phyloP scores from a whole-genome alignment of 1,284 basidiomycete genomes.

The Fomes fomentarius region DNA sequence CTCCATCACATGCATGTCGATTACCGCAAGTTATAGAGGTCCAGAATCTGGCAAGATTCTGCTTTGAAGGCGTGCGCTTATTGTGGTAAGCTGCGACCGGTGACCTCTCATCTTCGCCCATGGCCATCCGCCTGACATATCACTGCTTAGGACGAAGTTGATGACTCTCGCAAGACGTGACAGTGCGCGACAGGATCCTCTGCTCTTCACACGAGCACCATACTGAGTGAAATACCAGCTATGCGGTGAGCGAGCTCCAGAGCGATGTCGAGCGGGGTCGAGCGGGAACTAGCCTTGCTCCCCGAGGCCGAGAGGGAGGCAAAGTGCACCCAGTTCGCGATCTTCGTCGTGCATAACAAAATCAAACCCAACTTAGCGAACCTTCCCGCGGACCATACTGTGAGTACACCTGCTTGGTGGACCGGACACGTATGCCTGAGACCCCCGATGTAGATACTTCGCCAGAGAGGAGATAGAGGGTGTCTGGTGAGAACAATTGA shows the following conservation, averaged over 20 bases:
- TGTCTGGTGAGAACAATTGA: constrained; percentile 38
- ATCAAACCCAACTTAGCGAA: constrained; percentile 80
- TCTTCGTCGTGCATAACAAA: constrained; percentile 98
- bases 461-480: constrained; percentile 69
- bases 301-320: constrained; percentile 74
- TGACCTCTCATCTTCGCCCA: no score
- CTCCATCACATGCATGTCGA: background rate
- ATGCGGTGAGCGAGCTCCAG: constrained; percentile 85
- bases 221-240: constrained; percentile 50
- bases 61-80: constrained; percentile 78
- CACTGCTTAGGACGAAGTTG: constrained; percentile 85
- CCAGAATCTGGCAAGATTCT: constrained; percentile 70
- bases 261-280: constrained; percentile 92
- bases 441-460: constrained; percentile 56
- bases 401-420: constrained; percentile 42
- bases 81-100: constrained; percentile 72
- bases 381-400: constrained; percentile 67
- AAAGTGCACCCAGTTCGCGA: constrained; percentile 79
- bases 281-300: constrained; percentile 62
- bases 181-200: constrained; percentile 54
- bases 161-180: constrained; percentile 90
- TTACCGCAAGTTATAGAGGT: constrained; percentile 43
- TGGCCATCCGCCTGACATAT: no score
- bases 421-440: background rate
- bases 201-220: background rate